phyloP scores from a whole-genome alignment of 2,329 filamentous ascomycete species.

The Nigrospora osmanthi region DNA sequence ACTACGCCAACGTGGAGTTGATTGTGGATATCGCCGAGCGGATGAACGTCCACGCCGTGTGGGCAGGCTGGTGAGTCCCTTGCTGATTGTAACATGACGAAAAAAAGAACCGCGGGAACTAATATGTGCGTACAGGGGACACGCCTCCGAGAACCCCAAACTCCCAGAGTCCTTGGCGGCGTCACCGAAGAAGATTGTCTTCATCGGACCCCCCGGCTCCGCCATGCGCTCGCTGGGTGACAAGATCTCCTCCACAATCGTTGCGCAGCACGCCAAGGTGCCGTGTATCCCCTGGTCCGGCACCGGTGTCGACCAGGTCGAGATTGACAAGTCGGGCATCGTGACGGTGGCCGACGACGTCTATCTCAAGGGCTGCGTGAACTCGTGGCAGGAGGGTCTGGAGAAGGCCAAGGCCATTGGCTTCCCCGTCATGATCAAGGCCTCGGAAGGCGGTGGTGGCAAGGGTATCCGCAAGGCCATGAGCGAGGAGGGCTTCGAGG shows the following conservation, averaged over 20 bases:
- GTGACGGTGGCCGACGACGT: constrained; percentile 83
- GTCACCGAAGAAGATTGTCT: constrained; percentile 97
- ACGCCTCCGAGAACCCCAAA: constrained; percentile 97
- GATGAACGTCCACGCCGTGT: constrained; percentile 96
- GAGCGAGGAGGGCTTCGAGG: constrained; percentile 74
- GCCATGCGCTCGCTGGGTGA: constrained; percentile 98
- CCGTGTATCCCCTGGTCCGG: constrained; percentile 99
- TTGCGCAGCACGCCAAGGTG: constrained; percentile 91
- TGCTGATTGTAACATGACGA: background rate
- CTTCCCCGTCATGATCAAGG: constrained; percentile 99
- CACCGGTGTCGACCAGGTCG: constrained; percentile 77
- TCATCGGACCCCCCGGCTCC: constrained; percentile 95
- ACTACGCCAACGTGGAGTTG: constrained; percentile 98
- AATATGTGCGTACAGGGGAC: constrained; percentile 54
- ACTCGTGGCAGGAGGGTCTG: constrained; percentile 83
- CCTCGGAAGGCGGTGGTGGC: constrained; percentile 97
- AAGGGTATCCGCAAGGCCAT: constrained; percentile 98
- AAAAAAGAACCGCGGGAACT: constrained; percentile 5
- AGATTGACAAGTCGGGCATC: constrained; percentile 72
- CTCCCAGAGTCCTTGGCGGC: constrained; percentile 92
- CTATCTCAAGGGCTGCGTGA: constrained; percentile 87
- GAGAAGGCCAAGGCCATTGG: constrained; percentile 82
- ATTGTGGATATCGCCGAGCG: constrained; percentile 98
- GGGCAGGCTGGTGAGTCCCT: constrained; percentile 83
- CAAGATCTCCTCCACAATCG: constrained; percentile 99